Conservation (phyloP, 2,329 filamentous ascomycete genomes). For the Diaporthe sp. region DNA sequence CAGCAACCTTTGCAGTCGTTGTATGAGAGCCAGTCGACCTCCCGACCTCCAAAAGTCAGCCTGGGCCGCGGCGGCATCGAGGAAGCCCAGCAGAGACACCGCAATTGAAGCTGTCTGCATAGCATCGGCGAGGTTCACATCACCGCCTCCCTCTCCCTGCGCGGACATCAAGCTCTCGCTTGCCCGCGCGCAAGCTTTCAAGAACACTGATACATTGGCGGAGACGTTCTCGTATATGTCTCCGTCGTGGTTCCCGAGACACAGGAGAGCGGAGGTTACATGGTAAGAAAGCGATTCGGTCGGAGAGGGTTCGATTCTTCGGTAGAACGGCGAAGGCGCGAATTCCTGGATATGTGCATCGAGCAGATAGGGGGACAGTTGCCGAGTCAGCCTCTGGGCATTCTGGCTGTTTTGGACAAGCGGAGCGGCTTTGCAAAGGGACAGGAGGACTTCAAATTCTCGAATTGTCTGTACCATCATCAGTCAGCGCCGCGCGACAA, state of each 20-base stretch:
- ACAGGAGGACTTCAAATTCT: slow-evolving; percentile 91
- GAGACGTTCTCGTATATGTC: slow-evolving; percentile 74
- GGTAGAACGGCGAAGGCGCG: slow-evolving; percentile 82
- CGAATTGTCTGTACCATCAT: slow-evolving; percentile 72
- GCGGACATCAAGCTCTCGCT: slow-evolving; percentile 65
- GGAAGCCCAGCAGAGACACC: slow-evolving; percentile 88
- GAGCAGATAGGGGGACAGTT: slow-evolving; percentile 85
- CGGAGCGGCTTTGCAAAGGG: slow-evolving; percentile 90
- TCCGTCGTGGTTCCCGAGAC: slow-evolving; percentile 78
- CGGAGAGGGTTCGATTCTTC: slow-evolving; percentile 85
- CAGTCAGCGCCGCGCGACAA: slow-evolving; percentile 11
- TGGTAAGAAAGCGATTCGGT: slow-evolving; percentile 86
- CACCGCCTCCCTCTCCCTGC: slow-evolving; percentile 65
- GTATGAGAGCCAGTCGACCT: slow-evolving; percentile 79
- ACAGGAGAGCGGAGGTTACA: slow-evolving; percentile 83
- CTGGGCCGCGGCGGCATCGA: slow-evolving; percentile 83
- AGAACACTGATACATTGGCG: slow-evolving; percentile 75
- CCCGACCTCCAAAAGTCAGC: slow-evolving; percentile 83
- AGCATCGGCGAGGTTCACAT: slow-evolving; percentile 72
- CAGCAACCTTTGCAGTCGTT: slow-evolving; percentile 77
- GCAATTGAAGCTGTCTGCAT: slow-evolving; percentile 79
- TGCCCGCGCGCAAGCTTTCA: slow-evolving; percentile 75
- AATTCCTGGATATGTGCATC: slow-evolving; percentile 86
- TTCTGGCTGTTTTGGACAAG: slow-evolving; percentile 76
- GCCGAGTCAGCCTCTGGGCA: slow-evolving; percentile 81